Evolutionary conservation across 129 eudicot genomes (phyloP).

Genomic region (Flaveria bidentis): DNA sequence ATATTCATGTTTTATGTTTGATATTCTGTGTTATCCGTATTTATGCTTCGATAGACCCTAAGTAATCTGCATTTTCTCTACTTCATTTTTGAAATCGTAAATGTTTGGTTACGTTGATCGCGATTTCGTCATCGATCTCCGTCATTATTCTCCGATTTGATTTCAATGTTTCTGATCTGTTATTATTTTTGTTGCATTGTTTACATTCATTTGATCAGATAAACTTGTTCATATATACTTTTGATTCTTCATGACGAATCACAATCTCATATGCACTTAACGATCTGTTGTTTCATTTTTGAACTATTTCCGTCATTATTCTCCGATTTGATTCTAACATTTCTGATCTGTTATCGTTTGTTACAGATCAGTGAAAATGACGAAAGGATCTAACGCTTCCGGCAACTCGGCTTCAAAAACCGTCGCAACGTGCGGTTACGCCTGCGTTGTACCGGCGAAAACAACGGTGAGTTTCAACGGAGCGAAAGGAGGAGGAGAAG

Average conservation of each 20-base stretch:
- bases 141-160: neutral
- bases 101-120: too few relatives aligned
- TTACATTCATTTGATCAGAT: neutral
- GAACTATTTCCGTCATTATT: neutral
- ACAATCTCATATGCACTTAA: neutral
- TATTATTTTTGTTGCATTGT: neutral
- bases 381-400: conserved; percentile 17
- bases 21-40: too few relatives aligned
- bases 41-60: too few relatives aligned
- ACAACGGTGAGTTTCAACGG: conserved; percentile 19
- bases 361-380: conserved; percentile 14
- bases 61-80: too few relatives aligned
- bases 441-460: conserved; percentile 3
- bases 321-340: neutral
- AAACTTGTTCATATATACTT: neutral
- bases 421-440: conserved; percentile 10
- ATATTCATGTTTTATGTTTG: neutral
- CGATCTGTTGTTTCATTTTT: neutral
- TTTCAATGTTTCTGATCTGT: neutral
- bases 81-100: neutral
- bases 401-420: conserved; percentile 8
- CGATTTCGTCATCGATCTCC: neutral
- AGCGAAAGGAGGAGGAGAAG: conserved; percentile 19
- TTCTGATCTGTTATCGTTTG: neutral
- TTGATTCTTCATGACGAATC: neutral